Percentiles rank a stretch among this genome's conserved stretches.
Conservation (phyloP, 176 grass and related monocot species). For the Musa schizocarpa region DNA sequence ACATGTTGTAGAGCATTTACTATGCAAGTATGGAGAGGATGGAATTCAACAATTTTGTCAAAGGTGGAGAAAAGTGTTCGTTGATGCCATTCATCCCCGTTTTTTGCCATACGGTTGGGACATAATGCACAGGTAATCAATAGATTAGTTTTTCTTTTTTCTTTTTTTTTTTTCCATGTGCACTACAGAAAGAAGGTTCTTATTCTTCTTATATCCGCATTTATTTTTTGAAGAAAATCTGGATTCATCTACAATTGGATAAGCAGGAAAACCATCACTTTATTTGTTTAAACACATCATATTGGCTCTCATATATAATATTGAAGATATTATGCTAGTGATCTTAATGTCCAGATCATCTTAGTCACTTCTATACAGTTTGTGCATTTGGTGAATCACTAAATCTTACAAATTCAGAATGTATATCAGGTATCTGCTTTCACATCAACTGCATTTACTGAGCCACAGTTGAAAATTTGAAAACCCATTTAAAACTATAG, state of each 20-base stretch:
- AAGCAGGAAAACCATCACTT: too few relatives aligned
- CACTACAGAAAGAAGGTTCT: neutral
- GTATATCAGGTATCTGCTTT: neutral
- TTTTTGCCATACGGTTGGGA: slow-evolving; percentile 81
- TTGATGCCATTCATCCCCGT: slow-evolving; percentile 63
- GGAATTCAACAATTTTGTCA: slow-evolving; percentile 64
- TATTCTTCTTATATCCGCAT: too few relatives aligned
- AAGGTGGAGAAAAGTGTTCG: slow-evolving; percentile 84
- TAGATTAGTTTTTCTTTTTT: neutral
- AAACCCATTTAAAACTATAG: too few relatives aligned
- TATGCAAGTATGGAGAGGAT: slow-evolving; percentile 48
- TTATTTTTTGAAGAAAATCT: too few relatives aligned
- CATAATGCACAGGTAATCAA: slow-evolving; percentile 73
- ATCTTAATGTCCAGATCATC: too few relatives aligned
- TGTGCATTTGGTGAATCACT: too few relatives aligned
- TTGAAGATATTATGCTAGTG: too few relatives aligned
- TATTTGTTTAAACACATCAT: too few relatives aligned
- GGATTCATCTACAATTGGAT: too few relatives aligned
- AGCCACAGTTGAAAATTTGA: neutral
- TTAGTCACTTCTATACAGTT: too few relatives aligned
- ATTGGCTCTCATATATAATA: too few relatives aligned
- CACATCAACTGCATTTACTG: neutral
- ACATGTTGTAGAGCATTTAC: slow-evolving; percentile 74
- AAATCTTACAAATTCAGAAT: too few relatives aligned
- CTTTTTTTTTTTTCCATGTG: neutral